Base-by-base conservation (phyloP, 805 yeast genomes). In the Pichia heedii region DNA sequence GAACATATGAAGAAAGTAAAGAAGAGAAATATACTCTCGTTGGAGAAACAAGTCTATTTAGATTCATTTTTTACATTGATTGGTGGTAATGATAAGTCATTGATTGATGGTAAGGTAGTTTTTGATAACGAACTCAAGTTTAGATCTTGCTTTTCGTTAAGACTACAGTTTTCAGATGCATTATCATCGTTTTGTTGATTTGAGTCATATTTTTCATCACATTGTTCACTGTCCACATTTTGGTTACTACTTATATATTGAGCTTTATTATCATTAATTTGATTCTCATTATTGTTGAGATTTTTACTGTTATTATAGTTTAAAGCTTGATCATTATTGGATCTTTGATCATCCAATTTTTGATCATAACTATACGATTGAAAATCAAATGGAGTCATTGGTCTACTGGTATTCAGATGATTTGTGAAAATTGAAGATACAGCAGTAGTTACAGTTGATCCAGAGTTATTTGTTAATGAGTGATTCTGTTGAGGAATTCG, bases 21-120 rank as follows among this genome's bases (percentile, higher is more conserved):
- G n/a, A n/a, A n/a, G n/a, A n/a, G n/a, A n/a, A n/a, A n/a, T n/a
- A n/a, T n/a, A n/a, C n/a, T n/a, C n/a, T n/a, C n/a, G n/a, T n/a
- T n/a, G n/a, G n/a, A n/a, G n/a, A n/a, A n/a, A n/a, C n/a, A n/a
- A n/a, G n/a, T n/a, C 19, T 33, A 4, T 18, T 13, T 27, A 27
- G 5, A 27, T 11, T 27, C 53, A 50, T 46, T 57, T 60, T 33
- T 52, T 57, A 56, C 53, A 45, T 55, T 57, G 7, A 59, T 36
- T 7, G 65, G 63, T 16, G 66, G 66, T 42, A 61, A 45, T 15
- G 62, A 54, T 34, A 61, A 48, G 32, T 56, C 56, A 44, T 56
- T 61, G 32, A 61, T 58, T 2, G 62, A 53, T 7, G 63, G 63
- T 13, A 40, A 15, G 8, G 12, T 10, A 5, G 20, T 8, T 27